Conservation (phyloP, 352 stramenopile genomes). For the Pythium periplocum region DNA sequence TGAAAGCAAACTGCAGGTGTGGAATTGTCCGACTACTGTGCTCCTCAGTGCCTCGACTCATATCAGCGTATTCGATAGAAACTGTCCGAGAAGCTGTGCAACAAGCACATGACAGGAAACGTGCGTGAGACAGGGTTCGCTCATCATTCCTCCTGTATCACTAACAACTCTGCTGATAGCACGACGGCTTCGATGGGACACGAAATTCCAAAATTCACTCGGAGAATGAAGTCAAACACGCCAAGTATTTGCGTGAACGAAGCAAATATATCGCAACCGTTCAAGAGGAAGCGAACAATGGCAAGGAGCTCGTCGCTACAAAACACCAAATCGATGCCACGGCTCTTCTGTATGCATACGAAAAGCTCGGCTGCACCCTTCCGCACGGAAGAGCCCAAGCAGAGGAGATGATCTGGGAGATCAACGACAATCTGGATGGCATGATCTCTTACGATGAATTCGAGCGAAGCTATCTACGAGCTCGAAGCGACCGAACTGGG, state of each 20-base stretch:
- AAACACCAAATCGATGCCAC: conserved; percentile 50
- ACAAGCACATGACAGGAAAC: conserved; percentile 13
- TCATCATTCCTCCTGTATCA: too few relatives aligned
- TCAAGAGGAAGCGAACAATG: conserved; percentile 52
- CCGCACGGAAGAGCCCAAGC: conserved; percentile 35
- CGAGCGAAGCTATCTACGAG: conserved; percentile 62
- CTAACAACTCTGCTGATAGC: background rate
- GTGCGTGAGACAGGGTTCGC: conserved; percentile 4
- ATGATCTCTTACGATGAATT: conserved; percentile 73
- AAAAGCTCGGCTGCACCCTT: conserved; percentile 42
- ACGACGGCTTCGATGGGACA: background rate
- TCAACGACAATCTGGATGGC: conserved; percentile 75
- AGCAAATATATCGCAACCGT: conserved; percentile 40
- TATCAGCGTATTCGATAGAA: conserved; percentile 19
- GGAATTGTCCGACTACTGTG: background rate
- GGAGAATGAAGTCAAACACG: conserved; percentile 36
- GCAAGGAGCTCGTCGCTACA: conserved; percentile 42
- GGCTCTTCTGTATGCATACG: conserved; percentile 43
- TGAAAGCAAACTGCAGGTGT: conserved; percentile 59
- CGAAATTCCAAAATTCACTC: conserved; percentile 13
- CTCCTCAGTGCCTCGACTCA: conserved; percentile 2
- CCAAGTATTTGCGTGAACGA: conserved; percentile 32
- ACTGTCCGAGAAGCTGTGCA: conserved; percentile 33
- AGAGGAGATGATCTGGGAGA: conserved; percentile 75
- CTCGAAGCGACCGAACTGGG: conserved; percentile 51